Evolutionary conservation across 495 filamentous ascomycete species (phyloP).

Genomic region (Collariella sp.): DNA sequence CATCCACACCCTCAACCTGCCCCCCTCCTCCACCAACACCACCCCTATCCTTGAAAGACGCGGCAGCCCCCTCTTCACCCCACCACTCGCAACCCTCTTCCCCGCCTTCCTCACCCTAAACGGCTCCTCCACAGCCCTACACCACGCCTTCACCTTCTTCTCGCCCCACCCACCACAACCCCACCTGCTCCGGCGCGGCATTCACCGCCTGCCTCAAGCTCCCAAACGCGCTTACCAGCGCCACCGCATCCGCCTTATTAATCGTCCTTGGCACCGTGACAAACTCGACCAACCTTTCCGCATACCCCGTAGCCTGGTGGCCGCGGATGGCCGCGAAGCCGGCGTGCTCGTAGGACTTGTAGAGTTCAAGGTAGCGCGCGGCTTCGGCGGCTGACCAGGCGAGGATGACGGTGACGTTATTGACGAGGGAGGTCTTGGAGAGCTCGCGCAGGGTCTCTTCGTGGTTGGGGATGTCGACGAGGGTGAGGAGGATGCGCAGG

Average conservation of each 20-base stretch:
- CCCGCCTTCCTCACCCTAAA: conserved; percentile 67
- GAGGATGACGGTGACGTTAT: conserved; percentile 82
- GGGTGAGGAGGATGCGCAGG: conserved; percentile 72
- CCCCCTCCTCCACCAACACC: not conserved
- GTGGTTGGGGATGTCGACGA: conserved; percentile 78
- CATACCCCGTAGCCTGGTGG: conserved; percentile 70
- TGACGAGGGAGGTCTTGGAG: conserved; percentile 74
- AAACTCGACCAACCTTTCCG: conserved; percentile 87
- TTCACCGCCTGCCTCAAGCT: conserved; percentile 79
- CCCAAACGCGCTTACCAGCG: conserved; percentile 80
- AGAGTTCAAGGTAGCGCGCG: conserved; percentile 84
- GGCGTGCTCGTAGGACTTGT: conserved; percentile 85
- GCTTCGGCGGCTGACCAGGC: conserved; percentile 93
- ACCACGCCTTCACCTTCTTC: conserved; percentile 86
- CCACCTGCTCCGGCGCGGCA: conserved; percentile 74
- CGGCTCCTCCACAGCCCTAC: conserved; percentile 67
- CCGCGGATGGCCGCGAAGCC: conserved; percentile 72
- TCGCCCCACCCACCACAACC: conserved; percentile 85
- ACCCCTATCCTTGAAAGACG: not conserved
- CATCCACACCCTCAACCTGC: conserved; percentile 9
- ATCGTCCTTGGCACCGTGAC: conserved; percentile 81
- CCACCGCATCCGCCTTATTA: conserved; percentile 89
- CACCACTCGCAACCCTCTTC: conserved; percentile 24
- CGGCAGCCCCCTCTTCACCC: not conserved
- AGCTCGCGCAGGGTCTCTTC: conserved; percentile 82